Percentiles rank a stretch among this genome's conserved stretches.
phyloP scores from a whole-genome alignment of 2,329 filamentous ascomycete species.

The Talaromyces sp. region DNA sequence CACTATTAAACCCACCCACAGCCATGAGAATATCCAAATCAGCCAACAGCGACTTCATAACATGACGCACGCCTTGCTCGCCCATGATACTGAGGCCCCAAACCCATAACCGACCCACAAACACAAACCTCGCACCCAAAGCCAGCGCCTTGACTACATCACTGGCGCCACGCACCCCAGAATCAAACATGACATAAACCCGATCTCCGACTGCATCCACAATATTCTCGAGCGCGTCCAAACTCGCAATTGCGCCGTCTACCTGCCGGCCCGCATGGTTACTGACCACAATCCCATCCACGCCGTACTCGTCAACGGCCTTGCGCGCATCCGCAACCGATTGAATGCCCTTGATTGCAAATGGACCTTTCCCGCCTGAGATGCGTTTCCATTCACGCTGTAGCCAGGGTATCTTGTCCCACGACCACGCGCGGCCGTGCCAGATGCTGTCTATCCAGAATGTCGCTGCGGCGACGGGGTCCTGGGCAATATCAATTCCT shows the following conservation, averaged over 20 bases:
- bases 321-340: constrained; percentile 58
- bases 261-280: constrained; percentile 69
- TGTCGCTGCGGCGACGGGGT: constrained; percentile 52
- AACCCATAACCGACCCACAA: constrained; percentile 58
- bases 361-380: constrained; percentile 50
- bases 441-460: constrained; percentile 64
- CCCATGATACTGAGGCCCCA: constrained; percentile 58
- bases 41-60: constrained; percentile 58
- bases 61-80: constrained; percentile 57
- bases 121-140: constrained; percentile 59
- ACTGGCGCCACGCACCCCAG: constrained; percentile 52
- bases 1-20: constrained; percentile 51
- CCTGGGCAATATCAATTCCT: constrained; percentile 50
- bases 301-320: constrained; percentile 53
- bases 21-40: constrained; percentile 62
- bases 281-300: constrained; percentile 63
- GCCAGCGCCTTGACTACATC: constrained; percentile 60
- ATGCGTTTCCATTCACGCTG: constrained; percentile 54
- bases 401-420: constrained; percentile 64
- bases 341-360: constrained; percentile 67
- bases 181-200: constrained; percentile 57
- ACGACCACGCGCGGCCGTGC: constrained; percentile 60
- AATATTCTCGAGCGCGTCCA: constrained; percentile 59
- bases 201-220: constrained; percentile 48
- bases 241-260: constrained; percentile 55